phyloP scores from a whole-genome alignment of 1,284 basidiomycete genomes.

The Marasmius fiardii region DNA sequence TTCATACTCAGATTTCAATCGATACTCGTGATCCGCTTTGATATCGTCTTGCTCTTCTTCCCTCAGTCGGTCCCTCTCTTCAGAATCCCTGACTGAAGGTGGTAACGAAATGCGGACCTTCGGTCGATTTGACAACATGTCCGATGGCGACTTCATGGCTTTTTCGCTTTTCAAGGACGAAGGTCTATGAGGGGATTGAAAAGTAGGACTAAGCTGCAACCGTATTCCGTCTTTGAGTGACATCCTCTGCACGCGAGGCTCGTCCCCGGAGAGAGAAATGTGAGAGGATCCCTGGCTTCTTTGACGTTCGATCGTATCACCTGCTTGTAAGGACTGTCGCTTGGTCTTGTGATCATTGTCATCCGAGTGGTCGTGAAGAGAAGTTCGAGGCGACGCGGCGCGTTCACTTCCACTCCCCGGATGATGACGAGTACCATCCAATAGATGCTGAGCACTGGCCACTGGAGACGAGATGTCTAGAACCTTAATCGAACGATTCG shows the following conservation, averaged over 20 bases:
- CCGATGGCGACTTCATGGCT: not conserved
- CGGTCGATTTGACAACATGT: slow-evolving; percentile 1
- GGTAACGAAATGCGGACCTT: slow-evolving; percentile 22
- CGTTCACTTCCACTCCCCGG: slow-evolving; percentile 42
- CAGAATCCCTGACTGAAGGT: slow-evolving; percentile 23
- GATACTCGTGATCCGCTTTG: slow-evolving; percentile 51
- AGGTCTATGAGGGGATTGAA: not conserved
- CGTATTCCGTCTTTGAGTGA: not conserved
- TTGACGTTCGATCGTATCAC: not conserved
- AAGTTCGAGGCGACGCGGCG: slow-evolving; percentile 42
- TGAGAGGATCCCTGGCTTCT: not conserved
- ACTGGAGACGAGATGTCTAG: slow-evolving; percentile 34
- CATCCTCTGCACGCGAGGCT: not conserved
- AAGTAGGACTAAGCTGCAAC: not conserved
- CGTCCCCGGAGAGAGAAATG: not conserved
- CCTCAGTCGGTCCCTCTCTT: slow-evolving; percentile 29
- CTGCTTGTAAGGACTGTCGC: not conserved
- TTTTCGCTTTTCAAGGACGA: not conserved
- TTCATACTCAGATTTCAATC: slow-evolving; percentile 54
- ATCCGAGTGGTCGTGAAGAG: slow-evolving; percentile 42
- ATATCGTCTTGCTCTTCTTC: slow-evolving; percentile 45
- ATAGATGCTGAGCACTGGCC: slow-evolving; percentile 37
- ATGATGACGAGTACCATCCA: slow-evolving; percentile 35
- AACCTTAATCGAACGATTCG: slow-evolving; percentile 19
- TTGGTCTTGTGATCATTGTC: slow-evolving; percentile 19